Conservation (phyloP, 2,329 filamentous ascomycete genomes). For the Trichoderma arundinaceum region DNA sequence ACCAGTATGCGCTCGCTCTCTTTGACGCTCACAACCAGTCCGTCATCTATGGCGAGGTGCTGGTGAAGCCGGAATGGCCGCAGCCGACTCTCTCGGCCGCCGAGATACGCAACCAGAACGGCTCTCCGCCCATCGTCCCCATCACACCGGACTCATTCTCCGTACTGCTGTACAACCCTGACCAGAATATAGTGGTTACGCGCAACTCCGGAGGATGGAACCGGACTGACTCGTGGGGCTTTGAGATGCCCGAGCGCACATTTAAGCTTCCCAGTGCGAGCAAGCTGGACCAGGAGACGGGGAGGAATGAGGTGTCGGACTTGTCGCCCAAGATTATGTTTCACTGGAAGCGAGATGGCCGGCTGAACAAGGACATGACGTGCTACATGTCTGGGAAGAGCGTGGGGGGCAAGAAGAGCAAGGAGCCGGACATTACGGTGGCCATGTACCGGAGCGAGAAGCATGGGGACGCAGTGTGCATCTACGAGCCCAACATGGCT, state of each 20-base stretch:
- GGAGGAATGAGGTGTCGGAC: slow-evolving; percentile 49
- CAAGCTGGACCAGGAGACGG: slow-evolving; percentile 73
- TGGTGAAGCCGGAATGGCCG: slow-evolving; percentile 83
- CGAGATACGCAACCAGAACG: slow-evolving; percentile 73
- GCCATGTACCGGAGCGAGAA: slow-evolving; percentile 79
- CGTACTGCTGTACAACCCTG: slow-evolving; percentile 93
- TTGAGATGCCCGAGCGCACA: slow-evolving; percentile 85
- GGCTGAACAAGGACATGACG: slow-evolving; percentile 83
- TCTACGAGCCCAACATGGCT: slow-evolving; percentile 92
- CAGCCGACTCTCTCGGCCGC: slow-evolving; percentile 82
- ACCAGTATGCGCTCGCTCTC: slow-evolving; percentile 85
- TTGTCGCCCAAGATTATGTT: slow-evolving; percentile 78
- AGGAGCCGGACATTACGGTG: slow-evolving; percentile 95
- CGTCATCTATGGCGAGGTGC: slow-evolving; percentile 84
- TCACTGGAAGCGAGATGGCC: slow-evolving; percentile 87
- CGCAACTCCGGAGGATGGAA: slow-evolving; percentile 79
- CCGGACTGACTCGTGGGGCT: slow-evolving; percentile 82
- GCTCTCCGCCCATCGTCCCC: slow-evolving; percentile 63
- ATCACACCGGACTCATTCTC: slow-evolving; percentile 77
- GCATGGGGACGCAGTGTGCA: slow-evolving; percentile 69
- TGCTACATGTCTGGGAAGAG: slow-evolving; percentile 85
- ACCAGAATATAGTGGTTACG: slow-evolving; percentile 76
- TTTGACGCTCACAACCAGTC: slow-evolving; percentile 82
- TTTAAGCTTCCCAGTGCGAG: slow-evolving; percentile 83
- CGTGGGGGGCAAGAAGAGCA: slow-evolving; percentile 76